These are phyloP conservation scores for Tremella yokohamensis DNA, from an alignment of 768 basidiomycete genomes.

Conservation along the genomic window DNA sequence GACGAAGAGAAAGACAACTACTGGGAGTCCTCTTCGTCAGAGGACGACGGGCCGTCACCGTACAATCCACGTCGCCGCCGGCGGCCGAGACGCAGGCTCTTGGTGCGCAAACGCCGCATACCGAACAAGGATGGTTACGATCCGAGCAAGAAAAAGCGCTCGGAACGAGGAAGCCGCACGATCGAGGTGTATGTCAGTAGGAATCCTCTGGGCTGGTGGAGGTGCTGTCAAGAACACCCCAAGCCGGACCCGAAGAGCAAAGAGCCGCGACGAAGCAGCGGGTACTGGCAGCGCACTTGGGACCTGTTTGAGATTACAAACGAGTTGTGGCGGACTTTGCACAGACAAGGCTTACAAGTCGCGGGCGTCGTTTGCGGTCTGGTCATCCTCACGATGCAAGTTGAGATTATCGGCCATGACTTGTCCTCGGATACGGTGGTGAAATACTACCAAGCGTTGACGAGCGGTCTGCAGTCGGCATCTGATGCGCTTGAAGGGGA, in stretches of 20 bases:
- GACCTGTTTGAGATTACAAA: slow-evolving; percentile 25
- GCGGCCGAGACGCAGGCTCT: slow-evolving; percentile 49
- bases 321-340: slow-evolving; percentile 14
- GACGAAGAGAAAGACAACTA: background rate
- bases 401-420: slow-evolving; percentile 26
- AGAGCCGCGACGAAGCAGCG: background rate
- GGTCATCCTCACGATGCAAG: slow-evolving; percentile 24
- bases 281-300: slow-evolving; percentile 20
- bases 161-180: background rate
- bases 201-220: background rate
- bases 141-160: background rate
- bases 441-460: slow-evolving; percentile 1
- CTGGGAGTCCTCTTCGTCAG: too few species aligned
- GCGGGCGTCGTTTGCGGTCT: slow-evolving; percentile 24
- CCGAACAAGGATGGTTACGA: background rate
- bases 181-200: slow-evolving; percentile 3
- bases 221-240: background rate
- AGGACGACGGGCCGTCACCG: background rate
- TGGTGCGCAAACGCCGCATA: background rate
- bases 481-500: slow-evolving; percentile 3
- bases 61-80: slow-evolving; percentile 64
- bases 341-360: slow-evolving; percentile 35
- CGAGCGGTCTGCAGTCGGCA: background rate
- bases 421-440: slow-evolving; percentile 1
- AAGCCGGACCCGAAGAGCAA: background rate